Base-by-base conservation (phyloP, 768 basidiomycete genomes). In the Coprinopsis marcescibilis region DNA sequence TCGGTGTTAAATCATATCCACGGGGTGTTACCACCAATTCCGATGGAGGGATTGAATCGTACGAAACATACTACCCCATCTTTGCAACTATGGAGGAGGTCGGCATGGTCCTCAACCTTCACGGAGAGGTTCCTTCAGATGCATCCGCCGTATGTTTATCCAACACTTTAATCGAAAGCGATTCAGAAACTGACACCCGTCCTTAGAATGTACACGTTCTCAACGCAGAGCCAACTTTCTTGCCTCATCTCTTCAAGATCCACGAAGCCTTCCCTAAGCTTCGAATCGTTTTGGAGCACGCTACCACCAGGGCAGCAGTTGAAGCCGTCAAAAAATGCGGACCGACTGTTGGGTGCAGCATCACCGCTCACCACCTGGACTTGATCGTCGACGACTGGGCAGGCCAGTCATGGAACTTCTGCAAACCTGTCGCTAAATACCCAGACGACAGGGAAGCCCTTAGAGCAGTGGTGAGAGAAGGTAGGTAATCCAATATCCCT, bases 1-100 rank as follows among this genome's bases (percentile, higher is more conserved):
- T 76, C 37, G 89, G 73, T 32, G 90, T 99, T 55, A 98, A 99
- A 66, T 93, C 89, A 13, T 99, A 99, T 63, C 96, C 96, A 39
- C 76, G 89, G 50, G 96, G 96, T 8, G 95, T 99, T 3, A 99
- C 96, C 19, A 99, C 96, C 27, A 95, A 97, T 64, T 94, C 90
- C 11, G 90, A 93, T 48, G 83, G 89, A 26, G 96, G 96, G 5
- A 95, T 98, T 54, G 95, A 98, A 63, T 90, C 90, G 12, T 98
- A 98, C 56, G 88, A 89, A 56, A 73, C 78, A 1, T 99, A 95
- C 62, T 96, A 97, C 64, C 85, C 87, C 15, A 79, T 96, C 25
- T 98, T 99, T 60, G 81, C 81, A 56, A 88, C 83, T 29, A 97
- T 98, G 94, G 82, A 97, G 67, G 82, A 89, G 58, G 84, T 81